Evolutionary conservation across 768 basidiomycete genomes (phyloP), one percentile per base, ranked within the genome.

Genomic region (Serpula lacrymans): DNA sequence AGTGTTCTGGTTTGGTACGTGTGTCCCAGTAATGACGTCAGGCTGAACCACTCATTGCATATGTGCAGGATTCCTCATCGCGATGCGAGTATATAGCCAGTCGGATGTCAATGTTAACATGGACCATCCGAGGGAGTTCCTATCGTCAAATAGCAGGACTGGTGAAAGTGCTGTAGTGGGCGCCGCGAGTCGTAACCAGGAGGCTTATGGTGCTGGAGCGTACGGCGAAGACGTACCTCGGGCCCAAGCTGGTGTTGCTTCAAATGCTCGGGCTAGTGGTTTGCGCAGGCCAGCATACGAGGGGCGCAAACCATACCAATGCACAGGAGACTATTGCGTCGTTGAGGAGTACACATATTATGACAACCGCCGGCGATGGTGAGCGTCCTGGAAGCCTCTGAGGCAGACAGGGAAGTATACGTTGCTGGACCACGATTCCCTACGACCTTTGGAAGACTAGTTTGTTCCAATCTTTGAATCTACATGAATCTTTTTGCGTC

Each of bases 1-100:
- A 9, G 63, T 88, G 43, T 77, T 85, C 55, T 89, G 84, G 84
- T 67, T 88, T 36, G 84, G 88, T 88, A 57, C 11, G 21, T 39
- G 23, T 21, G 3, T 26, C 17, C 27, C 7, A 2, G 28, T 35
- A 25, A 21, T 10, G 8, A 36, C 25, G 8, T 34, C 28, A 9
- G 39, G 30, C 14, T 52, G 41, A 6, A 33, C 8, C n/a, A 6
- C 38, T 34, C 27, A 23, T 13, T 23, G 28, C 21, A 29, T 18
- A 14, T 31, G 14, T 1, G 23, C 37, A 75, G 73, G 72, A 17
- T 42, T 71, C 30, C 52, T 75, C 40, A 55, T 75, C 34, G 70
- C 68, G 6, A 63, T 62, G 60, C 64, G 64, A 8, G 70, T 71
- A 2, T 60, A 54, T 41, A 57, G 51, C 32, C 65, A 68, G 35